These are phyloP conservation scores for Tricholoma matsutake DNA, from an alignment of 768 basidiomycete genomes.

Conservation along the genomic window DNA sequence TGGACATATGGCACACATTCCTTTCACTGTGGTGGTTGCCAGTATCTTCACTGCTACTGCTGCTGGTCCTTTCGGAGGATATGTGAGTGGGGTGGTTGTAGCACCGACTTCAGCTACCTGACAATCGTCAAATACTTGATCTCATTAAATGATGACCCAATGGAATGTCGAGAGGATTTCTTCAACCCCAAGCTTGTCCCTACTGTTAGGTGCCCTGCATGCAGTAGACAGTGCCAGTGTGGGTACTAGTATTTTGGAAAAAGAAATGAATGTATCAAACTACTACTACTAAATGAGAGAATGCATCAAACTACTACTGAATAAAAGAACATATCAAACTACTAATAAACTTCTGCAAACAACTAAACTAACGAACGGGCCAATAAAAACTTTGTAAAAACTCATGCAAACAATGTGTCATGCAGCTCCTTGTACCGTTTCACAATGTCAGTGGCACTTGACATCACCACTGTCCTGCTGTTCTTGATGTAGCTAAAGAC, in stretches of 20 bases:
- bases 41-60: conserved; percentile 30
- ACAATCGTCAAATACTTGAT: conserved; percentile 43
- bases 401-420: neutral
- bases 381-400: neutral
- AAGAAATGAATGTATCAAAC: neutral
- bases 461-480: neutral
- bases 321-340: neutral
- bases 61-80: conserved; percentile 35
- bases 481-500: neutral
- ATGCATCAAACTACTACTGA: neutral
- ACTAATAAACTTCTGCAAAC: too few relatives aligned
- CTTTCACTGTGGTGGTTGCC: conserved; percentile 38
- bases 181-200: conserved; percentile 25
- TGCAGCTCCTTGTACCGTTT: neutral
- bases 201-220: neutral
- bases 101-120: conserved; percentile 33
- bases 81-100: conserved; percentile 50
- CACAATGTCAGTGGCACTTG: neutral
- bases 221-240: neutral
- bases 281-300: neutral
- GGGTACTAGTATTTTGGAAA: neutral
- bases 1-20: conserved; percentile 40
- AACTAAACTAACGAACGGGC: neutral
- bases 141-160: conserved; percentile 38
- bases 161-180: conserved; percentile 30